phyloP scores from a whole-genome alignment of 345 rosid genomes.

The Theobroma cacao region DNA sequence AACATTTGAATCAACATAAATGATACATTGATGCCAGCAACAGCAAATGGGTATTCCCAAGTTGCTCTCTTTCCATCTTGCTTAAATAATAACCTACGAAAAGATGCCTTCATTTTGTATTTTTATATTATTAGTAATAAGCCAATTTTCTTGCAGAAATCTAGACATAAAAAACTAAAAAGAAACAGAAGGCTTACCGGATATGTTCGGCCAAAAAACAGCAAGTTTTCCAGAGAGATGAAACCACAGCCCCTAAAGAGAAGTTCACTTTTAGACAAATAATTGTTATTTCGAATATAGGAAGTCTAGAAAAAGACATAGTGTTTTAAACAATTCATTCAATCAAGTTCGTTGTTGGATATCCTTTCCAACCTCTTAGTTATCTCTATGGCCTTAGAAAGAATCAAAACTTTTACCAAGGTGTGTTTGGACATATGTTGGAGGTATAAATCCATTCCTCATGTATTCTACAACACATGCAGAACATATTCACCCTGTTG shows the following conservation, averaged over 20 bases:
- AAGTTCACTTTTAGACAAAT: constrained; percentile 15
- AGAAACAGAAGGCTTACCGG: constrained; percentile 52
- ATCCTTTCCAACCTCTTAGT: neutral
- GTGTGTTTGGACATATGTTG: neutral
- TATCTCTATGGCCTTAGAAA: neutral
- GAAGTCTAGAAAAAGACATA: no score
- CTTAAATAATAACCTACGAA: constrained; percentile 88
- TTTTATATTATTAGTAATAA: constrained; percentile 44
- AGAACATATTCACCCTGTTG: neutral
- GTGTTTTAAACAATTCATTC: no score
- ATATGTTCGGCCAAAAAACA: constrained; percentile 76
- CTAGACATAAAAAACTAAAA: neutral
- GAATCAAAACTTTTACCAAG: neutral
- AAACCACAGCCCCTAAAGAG: constrained; percentile 82
- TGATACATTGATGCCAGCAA: constrained; percentile 92
- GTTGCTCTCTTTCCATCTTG: constrained; percentile 77
- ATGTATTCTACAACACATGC: neutral
- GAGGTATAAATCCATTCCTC: neutral
- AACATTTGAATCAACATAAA: constrained; percentile 95
- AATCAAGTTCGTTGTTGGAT: neutral
- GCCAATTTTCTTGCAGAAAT: constrained; percentile 13
- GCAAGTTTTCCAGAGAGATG: constrained; percentile 83
- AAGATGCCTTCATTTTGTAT: constrained; percentile 82
- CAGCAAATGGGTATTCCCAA: constrained; percentile 99
- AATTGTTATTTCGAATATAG: neutral